Evolutionary conservation across 805 yeast species (phyloP), one percentile per base, ranked within the genome.

Genomic region (Barnettozyma pratensis): DNA sequence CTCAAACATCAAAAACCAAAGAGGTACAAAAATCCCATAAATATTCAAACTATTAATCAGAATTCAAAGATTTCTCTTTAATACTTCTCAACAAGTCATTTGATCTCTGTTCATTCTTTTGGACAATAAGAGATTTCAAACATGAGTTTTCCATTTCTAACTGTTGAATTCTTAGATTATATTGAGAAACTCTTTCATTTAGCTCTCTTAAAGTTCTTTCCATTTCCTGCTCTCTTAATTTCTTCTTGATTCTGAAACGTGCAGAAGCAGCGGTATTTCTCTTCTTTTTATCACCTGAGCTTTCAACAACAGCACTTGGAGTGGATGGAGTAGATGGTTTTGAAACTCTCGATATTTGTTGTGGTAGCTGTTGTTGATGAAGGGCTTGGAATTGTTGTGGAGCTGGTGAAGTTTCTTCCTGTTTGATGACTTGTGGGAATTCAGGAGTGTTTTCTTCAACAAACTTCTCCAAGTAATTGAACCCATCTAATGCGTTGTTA

Each of bases 201-300:
- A 80, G 68, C 35, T 64, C 62, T 38, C 58, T 59, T 19, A 79
- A 70, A 41, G 67, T 72, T 41, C 66, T 67, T 54, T 79, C 83
- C 81, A 82, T 75, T 58, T 79, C 79, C 56, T 73, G 75, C 55
- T 80, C 85, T 60, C 72, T 79, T 52, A 74, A 58, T 60, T 80
- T 81, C 71, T 80, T 80, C 65, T 81, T 82, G 40, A 77, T 69
- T 54, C 87, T 65, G 63, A 82, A 82, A 45, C 85, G 65, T 0
- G 87, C 87, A 41, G 81, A 74, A 0, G 88, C 88, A 5, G 81
- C 80, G 2, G 87, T 79, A 59, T 80, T 81, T 53, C 85, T 68
- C 49, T 77, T 68, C 52, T 81, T 70, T 58, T 80, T 81, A 52
- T 79, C 45, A 10, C 39, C 40, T 11, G 41, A 25, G 26, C 37